phyloP scores from a whole-genome alignment of 352 stramenopile genomes.

The Phytophthora vignae region DNA sequence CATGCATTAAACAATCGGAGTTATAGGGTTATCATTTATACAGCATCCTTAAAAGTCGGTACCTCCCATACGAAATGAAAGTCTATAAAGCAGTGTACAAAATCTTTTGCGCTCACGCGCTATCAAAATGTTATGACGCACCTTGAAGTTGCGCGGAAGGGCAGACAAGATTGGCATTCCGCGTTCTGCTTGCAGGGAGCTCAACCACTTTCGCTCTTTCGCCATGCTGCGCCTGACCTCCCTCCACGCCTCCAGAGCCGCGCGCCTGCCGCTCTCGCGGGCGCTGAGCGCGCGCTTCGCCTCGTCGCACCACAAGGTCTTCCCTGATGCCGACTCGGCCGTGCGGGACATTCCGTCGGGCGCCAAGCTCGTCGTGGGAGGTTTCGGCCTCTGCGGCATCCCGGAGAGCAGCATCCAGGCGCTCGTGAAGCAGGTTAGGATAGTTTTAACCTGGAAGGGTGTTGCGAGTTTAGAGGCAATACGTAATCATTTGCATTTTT shows the following conservation, averaged over 20 bases:
- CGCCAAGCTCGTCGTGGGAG: conserved; percentile 86
- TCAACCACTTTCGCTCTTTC: conserved; percentile 15
- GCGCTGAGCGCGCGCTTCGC: conserved; percentile 13
- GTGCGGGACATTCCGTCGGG: conserved; percentile 80
- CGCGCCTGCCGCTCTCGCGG: conserved; percentile 12
- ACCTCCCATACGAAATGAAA: too few species aligned
- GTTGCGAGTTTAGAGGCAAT: background rate
- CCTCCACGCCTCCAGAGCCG: background rate
- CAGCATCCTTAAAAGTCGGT: too few species aligned
- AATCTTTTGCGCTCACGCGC: too few species aligned
- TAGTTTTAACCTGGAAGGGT: background rate
- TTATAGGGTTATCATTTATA: too few species aligned
- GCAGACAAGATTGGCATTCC: background rate
- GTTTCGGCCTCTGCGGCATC: conserved; percentile 93
- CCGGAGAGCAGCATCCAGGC: conserved; percentile 92
- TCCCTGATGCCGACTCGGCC: conserved; percentile 66
- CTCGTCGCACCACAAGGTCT: conserved; percentile 70
- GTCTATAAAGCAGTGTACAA: too few species aligned
- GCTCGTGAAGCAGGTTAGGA: conserved; percentile 73
- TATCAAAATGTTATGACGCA: too few species aligned
- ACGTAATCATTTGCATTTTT: background rate
- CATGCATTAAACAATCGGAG: too few species aligned
- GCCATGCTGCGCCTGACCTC: conserved; percentile 27
- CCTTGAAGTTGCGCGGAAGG: conserved; percentile 19
- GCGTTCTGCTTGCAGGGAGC: too few species aligned